These are phyloP conservation scores for Scytalidium lignicola DNA, from an alignment of 2,329 filamentous ascomycete species.

Conservation along the genomic window DNA sequence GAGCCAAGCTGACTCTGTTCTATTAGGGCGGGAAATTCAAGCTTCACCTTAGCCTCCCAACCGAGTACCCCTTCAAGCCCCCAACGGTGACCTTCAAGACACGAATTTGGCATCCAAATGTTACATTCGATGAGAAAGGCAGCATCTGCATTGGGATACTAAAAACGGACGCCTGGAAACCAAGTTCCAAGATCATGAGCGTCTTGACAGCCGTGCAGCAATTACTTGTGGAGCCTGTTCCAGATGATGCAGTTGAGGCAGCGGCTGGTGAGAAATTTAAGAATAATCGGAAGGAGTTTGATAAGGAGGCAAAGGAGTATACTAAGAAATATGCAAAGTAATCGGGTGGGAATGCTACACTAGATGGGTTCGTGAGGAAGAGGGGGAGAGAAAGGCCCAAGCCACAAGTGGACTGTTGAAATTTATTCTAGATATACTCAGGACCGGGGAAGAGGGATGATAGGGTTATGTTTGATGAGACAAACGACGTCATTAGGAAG, in stretches of 20 bases:
- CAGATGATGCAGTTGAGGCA: constrained; percentile 66
- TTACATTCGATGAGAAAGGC: constrained; percentile 68
- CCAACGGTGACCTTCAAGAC: constrained; percentile 65
- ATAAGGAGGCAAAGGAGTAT: constrained; percentile 63
- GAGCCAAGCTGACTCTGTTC: background rate
- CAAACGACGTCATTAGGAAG: too few species aligned
- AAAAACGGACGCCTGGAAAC: constrained; percentile 68
- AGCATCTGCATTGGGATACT: constrained; percentile 71
- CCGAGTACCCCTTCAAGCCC: constrained; percentile 70
- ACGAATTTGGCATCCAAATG: constrained; percentile 73
- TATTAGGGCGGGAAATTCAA: constrained; percentile 58
- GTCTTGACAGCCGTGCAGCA: constrained; percentile 62
- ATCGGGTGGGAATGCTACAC: background rate
- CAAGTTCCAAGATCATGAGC: constrained; percentile 59
- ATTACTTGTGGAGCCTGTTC: constrained; percentile 61
- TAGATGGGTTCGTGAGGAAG: background rate
- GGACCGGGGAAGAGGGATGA: too few species aligned
- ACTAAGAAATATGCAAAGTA: constrained; percentile 57
- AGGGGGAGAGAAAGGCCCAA: background rate
- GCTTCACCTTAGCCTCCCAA: constrained; percentile 61
- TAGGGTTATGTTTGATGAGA: too few species aligned
- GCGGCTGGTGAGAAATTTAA: constrained; percentile 65
- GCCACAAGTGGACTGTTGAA: background rate
- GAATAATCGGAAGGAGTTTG: constrained; percentile 55
- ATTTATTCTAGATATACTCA: too few species aligned